Evolutionary conservation across 345 rosid genomes (phyloP).

Genomic region (Xanthoceras sorbifolium): DNA sequence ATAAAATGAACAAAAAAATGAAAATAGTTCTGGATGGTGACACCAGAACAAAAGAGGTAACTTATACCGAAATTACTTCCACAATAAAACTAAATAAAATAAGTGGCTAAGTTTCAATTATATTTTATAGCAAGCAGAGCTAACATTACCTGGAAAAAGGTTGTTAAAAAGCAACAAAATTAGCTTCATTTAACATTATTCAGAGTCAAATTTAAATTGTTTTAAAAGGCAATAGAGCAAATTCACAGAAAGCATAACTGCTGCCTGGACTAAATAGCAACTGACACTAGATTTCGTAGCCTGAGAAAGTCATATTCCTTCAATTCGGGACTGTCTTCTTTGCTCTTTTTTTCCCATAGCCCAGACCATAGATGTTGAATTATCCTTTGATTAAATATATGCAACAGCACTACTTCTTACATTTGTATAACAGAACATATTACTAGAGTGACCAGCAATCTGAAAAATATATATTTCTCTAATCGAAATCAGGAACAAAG

Average conservation of each 20-base stretch:
- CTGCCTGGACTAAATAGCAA: neutral
- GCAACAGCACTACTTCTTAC: neutral
- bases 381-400: neutral
- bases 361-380: neutral
- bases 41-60: neutral
- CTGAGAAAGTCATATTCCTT: neutral
- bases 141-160: no score
- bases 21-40: neutral
- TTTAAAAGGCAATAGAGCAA: no score
- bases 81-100: neutral
- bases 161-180: no score
- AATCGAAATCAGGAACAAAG: constrained; percentile 2
- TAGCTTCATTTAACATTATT: neutral
- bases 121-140: no score
- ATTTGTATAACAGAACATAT: neutral
- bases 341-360: neutral
- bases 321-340: neutral
- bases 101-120: neutral
- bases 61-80: neutral
- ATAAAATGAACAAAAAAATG: neutral
- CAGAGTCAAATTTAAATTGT: no score
- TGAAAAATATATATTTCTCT: constrained; percentile 5
- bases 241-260: no score
- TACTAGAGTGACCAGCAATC: neutral
- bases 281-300: neutral